These are phyloP conservation scores for Scheffersomyces ergatensis DNA, from an alignment of 805 yeast species.

Conservation along the genomic window DNA sequence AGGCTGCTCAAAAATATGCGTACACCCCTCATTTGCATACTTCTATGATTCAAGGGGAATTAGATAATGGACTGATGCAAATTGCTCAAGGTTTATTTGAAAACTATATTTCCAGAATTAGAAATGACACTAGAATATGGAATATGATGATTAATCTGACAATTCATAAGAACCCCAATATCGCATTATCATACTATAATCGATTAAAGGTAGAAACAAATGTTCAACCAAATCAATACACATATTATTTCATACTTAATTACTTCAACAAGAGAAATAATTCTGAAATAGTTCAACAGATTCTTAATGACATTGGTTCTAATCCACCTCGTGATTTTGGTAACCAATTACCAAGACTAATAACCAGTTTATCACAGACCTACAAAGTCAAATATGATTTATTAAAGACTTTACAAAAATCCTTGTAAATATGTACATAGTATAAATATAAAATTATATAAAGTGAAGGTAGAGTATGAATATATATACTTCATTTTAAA, in stretches of 20 bases:
- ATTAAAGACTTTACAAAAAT: background rate
- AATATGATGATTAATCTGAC: conserved; percentile 35
- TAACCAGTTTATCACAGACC: conserved; percentile 15
- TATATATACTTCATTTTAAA: too few species aligned
- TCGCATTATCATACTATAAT: conserved; percentile 41
- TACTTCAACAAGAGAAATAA: conserved; percentile 35
- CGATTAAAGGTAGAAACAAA: conserved; percentile 24
- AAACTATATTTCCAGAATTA: conserved; percentile 29
- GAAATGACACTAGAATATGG: conserved; percentile 38
- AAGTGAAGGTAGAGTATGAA: too few species aligned
- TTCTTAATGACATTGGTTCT: conserved; percentile 37
- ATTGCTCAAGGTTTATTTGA: conserved; percentile 31
- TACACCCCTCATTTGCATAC: conserved; percentile 38
- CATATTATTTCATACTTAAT: conserved; percentile 46
- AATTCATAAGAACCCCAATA: conserved; percentile 27
- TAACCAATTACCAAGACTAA: conserved; percentile 32
- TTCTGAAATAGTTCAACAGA: conserved; percentile 24
- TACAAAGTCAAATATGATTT: conserved; percentile 1
- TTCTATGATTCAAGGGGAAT: conserved; percentile 47
- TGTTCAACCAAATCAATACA: conserved; percentile 45
- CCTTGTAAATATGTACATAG: conserved; percentile 8
- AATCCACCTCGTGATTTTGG: conserved; percentile 34
- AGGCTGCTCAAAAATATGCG: conserved; percentile 24
- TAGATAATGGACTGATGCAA: conserved; percentile 34
- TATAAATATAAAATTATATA: too few species aligned